Evolutionary conservation across 306 rosid species (phyloP).

Genomic region (Trichosanthes cucumerina): DNA sequence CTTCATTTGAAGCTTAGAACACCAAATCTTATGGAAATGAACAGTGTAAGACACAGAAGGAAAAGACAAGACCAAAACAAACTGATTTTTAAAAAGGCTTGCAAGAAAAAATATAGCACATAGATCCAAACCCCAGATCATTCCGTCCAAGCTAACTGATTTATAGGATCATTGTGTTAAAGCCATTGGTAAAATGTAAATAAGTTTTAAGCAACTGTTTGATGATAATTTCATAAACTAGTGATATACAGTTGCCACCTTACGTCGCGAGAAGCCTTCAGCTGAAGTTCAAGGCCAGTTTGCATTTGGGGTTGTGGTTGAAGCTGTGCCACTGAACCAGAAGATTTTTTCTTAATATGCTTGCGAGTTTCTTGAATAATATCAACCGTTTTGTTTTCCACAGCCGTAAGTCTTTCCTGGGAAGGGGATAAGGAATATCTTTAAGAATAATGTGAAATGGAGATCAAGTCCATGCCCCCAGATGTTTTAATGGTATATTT

Average conservation of each 20-base stretch:
- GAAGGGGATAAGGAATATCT: neutral
- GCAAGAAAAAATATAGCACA: neutral
- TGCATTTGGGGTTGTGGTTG: constrained; percentile 41
- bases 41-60: neutral
- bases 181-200: neutral
- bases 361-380: constrained; percentile 93
- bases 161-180: neutral
- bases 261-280: constrained; percentile 98
- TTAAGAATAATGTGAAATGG: constrained; percentile 13
- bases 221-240: constrained; percentile 27
- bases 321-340: constrained; percentile 22
- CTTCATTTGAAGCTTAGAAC: neutral
- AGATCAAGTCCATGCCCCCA: neutral
- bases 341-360: constrained; percentile 67
- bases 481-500: neutral
- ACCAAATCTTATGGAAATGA: neutral
- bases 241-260: constrained; percentile 86
- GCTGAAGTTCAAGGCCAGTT: constrained; percentile 75
- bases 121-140: neutral
- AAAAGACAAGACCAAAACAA: neutral
- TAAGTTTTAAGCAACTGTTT: neutral
- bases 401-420: constrained; percentile 70
- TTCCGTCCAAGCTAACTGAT: neutral
- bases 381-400: constrained; percentile 74
- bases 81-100: neutral